Evolutionary conservation across 2,329 filamentous ascomycete genomes (phyloP).

Genomic region (Plenodomus lindquistii): DNA sequence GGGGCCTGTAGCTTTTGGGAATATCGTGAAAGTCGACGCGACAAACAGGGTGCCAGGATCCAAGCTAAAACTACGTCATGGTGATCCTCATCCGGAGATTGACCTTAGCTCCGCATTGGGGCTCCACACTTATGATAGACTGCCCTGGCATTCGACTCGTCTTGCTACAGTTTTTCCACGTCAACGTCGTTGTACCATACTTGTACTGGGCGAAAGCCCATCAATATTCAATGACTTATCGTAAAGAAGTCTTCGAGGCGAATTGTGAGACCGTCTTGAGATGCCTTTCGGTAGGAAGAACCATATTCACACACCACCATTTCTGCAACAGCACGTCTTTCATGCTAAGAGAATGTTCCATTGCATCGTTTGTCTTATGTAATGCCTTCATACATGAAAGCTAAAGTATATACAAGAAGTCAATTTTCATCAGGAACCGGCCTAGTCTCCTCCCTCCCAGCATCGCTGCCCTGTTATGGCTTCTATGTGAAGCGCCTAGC

Average conservation of each 20-base stretch:
- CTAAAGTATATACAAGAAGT: background rate
- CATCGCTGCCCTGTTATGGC: constrained; percentile 1
- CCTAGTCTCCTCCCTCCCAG: background rate
- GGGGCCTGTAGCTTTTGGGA: background rate
- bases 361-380: too few species aligned
- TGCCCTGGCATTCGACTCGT: too few species aligned
- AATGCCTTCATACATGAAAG: too few species aligned
- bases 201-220: too few species aligned
- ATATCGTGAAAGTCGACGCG: constrained; percentile 16
- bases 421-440: too few species aligned
- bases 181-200: too few species aligned
- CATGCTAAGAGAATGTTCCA: background rate
- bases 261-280: background rate
- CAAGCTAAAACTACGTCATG: constrained; percentile 17
- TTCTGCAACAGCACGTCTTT: background rate
- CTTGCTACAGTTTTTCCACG: too few species aligned
- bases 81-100: constrained; percentile 2
- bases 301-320: background rate
- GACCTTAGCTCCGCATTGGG: background rate
- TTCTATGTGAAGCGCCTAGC: constrained; percentile 8
- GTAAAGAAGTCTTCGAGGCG: background rate
- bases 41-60: constrained; percentile 14
- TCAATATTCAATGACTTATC: too few species aligned
- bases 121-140: background rate
- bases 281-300: background rate